Conservation (phyloP, 1,139 yeast genomes). For the Yamadazyma epiphylla region DNA sequence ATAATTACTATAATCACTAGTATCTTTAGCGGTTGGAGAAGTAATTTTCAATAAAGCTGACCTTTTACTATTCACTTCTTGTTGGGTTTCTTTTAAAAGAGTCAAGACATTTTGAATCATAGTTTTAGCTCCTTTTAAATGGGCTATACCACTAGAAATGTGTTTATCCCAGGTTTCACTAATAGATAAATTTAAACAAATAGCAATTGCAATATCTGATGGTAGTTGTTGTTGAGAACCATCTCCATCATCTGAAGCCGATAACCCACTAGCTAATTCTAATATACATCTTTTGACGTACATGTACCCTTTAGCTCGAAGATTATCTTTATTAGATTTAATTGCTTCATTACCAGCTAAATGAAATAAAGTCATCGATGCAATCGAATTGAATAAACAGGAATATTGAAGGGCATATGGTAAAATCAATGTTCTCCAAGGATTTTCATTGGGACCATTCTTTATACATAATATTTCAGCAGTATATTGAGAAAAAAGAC, state of each 20-base stretch:
- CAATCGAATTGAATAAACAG: slow-evolving; percentile 57
- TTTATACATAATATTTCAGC: slow-evolving; percentile 62
- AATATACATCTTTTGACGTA: slow-evolving; percentile 60
- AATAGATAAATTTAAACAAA: slow-evolving; percentile 59
- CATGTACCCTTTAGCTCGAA: slow-evolving; percentile 47
- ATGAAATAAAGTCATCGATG: slow-evolving; percentile 65
- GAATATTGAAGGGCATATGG: slow-evolving; percentile 54
- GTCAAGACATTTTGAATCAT: slow-evolving; percentile 50
- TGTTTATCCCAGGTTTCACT: slow-evolving; percentile 70
- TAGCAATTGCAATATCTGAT: slow-evolving; percentile 63
- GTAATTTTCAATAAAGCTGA: slow-evolving; percentile 10
- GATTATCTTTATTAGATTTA: slow-evolving; percentile 33
- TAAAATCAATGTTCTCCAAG: slow-evolving; percentile 58
- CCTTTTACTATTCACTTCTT: slow-evolving; percentile 12
- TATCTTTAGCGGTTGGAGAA: slow-evolving; percentile 8
- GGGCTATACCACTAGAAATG: slow-evolving; percentile 63
- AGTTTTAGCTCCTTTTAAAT: slow-evolving; percentile 61
- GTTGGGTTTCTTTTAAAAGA: slow-evolving; percentile 25
- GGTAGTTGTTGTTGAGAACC: slow-evolving; percentile 36
- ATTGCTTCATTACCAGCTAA: slow-evolving; percentile 40
- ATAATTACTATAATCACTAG: slow-evolving; percentile 12
- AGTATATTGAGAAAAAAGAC: slow-evolving; percentile 42
- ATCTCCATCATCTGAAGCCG: slow-evolving; percentile 19
- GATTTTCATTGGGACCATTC: slow-evolving; percentile 61
- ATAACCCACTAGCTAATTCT: slow-evolving; percentile 56